phyloP scores from a whole-genome alignment of 495 filamentous ascomycete species.

The Penicillium daleae region DNA sequence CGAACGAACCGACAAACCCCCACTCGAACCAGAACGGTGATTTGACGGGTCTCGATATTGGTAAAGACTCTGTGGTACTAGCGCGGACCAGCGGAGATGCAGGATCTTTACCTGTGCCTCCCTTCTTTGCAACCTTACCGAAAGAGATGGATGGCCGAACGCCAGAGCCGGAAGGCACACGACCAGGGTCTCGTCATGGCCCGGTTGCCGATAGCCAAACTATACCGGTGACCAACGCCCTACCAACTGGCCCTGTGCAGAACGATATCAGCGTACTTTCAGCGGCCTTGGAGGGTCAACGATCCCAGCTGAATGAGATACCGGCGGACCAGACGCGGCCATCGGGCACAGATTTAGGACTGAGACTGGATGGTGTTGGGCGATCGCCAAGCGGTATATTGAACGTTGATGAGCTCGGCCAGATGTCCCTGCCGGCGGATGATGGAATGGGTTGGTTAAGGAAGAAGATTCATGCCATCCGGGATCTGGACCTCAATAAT shows the following conservation, averaged over 20 bases:
- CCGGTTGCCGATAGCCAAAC: constrained; percentile 5
- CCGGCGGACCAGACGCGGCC: not conserved
- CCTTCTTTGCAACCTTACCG: constrained; percentile 30
- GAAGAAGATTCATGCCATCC: constrained; percentile 76
- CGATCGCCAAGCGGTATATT: constrained; percentile 12
- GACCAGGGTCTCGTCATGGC: constrained; percentile 14
- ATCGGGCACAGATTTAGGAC: constrained; percentile 2
- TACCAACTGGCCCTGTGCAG: not conserved
- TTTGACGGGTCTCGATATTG: constrained; percentile 11
- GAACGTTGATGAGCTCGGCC: constrained; percentile 26
- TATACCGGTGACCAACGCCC: not conserved
- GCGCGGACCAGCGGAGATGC: constrained; percentile 25
- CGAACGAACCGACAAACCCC: constrained; percentile 23
- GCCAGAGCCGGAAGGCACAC: constrained; percentile 25
- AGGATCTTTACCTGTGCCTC: constrained; percentile 30
- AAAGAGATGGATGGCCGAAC: constrained; percentile 37
- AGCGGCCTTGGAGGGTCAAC: not conserved
- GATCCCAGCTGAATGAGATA: not conserved
- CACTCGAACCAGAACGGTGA: constrained; percentile 14
- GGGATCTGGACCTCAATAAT: constrained; percentile 61
- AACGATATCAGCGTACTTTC: not conserved
- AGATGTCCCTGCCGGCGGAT: constrained; percentile 74
- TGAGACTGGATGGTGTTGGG: constrained; percentile 3
- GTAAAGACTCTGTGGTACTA: constrained; percentile 19
- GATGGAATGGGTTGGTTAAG: constrained; percentile 86